Conservation (phyloP, 192 early-diverging fungal genomes). For the Rhizophagus prolifer region DNA sequence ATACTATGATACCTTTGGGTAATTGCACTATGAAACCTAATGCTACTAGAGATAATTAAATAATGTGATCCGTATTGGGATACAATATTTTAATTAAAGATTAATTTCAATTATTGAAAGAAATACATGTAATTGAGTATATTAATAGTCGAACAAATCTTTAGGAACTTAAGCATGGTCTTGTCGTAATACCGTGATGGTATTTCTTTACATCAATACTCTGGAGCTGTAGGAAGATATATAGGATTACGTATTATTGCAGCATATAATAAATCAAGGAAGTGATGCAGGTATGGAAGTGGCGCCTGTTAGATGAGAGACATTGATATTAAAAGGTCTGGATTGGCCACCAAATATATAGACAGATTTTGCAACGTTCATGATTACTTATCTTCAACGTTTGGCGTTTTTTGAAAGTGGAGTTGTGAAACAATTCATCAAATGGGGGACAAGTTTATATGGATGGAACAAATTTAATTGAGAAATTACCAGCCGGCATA, state of each 20-base stretch:
- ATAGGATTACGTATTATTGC: slow-evolving; percentile 91
- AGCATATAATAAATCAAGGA: slow-evolving; percentile 81
- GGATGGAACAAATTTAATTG: slow-evolving; percentile 94
- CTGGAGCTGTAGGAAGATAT: slow-evolving; percentile 98
- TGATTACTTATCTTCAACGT: slow-evolving; percentile 99
- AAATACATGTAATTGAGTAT: background rate
- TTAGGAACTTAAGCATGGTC: slow-evolving; percentile 81
- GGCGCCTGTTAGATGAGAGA: slow-evolving; percentile 91
- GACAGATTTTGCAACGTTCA: slow-evolving; percentile 84
- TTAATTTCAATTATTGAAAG: background rate
- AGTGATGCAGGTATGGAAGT: slow-evolving; percentile 92
- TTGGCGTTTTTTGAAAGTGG: slow-evolving; percentile 94
- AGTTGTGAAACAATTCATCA: slow-evolving; percentile 79
- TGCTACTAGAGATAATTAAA: slow-evolving; percentile 98
- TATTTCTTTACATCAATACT: slow-evolving; percentile 95
- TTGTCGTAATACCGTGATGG: slow-evolving; percentile 83
- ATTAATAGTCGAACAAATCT: background rate
- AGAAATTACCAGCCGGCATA: slow-evolving; percentile 92
- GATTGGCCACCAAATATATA: slow-evolving; percentile 86
- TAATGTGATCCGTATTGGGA: slow-evolving; percentile 98
- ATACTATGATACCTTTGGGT: slow-evolving; percentile 99
- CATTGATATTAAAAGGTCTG: slow-evolving; percentile 87
- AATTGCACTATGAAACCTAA: slow-evolving; percentile 99
- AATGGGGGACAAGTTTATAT: slow-evolving; percentile 98
- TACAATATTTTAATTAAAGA: slow-evolving; percentile 80